These are phyloP conservation scores for Iberis pinnata DNA, from an alignment of 345 rosid genomes.

Conservation along the genomic window DNA sequence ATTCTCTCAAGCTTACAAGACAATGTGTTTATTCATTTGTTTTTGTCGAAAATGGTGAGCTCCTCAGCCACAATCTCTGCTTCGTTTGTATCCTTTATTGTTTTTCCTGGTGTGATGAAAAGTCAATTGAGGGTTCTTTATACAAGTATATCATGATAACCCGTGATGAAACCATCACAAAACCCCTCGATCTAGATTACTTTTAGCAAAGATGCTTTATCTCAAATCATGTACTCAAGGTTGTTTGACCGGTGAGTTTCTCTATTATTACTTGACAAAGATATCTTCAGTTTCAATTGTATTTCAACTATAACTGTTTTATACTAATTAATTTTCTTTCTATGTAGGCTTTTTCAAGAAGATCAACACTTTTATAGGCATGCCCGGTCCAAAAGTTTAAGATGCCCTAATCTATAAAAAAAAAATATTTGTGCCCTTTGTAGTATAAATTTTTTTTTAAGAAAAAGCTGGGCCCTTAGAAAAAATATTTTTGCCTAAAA, in stretches of 20 bases:
- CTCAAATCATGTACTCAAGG: slow-evolving; percentile 84
- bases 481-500: too few relatives aligned
- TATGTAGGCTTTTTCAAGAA: slow-evolving; percentile 83
- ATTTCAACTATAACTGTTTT: slow-evolving; percentile 3
- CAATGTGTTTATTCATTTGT: too few relatives aligned
- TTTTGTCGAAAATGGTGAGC: too few relatives aligned
- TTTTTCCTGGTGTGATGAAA: slow-evolving; percentile 71
- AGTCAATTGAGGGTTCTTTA: slow-evolving; percentile 88
- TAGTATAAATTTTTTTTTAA: too few relatives aligned
- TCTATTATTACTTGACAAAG: too few relatives aligned
- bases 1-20: too few relatives aligned
- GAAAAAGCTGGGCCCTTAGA: too few relatives aligned
- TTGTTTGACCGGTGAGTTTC: slow-evolving; percentile 89
- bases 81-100: too few relatives aligned
- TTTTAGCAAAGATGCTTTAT: slow-evolving; percentile 88
- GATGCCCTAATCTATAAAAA: too few relatives aligned
- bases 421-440: too few relatives aligned
- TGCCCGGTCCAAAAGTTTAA: too few relatives aligned
- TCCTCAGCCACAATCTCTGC: too few relatives aligned
- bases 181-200: slow-evolving; percentile 89
- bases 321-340: slow-evolving; percentile 9
- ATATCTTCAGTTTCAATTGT: slow-evolving; percentile 9
- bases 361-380: slow-evolving; percentile 75
- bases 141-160: slow-evolving; percentile 95
- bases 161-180: slow-evolving; percentile 96